Conservation (phyloP, 495 filamentous ascomycete genomes). For the Penicillium paxilli region DNA sequence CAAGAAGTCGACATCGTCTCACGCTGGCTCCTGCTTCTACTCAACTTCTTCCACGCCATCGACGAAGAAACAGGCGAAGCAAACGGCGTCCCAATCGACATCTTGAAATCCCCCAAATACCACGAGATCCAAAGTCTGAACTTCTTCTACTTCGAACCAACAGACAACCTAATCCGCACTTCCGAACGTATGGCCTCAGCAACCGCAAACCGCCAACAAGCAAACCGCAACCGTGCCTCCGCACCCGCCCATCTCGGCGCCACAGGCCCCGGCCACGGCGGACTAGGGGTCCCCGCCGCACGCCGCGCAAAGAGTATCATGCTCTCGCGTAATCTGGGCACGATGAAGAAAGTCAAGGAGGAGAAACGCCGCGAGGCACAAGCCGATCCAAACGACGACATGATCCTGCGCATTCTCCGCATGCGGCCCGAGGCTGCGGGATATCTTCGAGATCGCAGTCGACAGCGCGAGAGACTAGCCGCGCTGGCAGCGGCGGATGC, state of each 20-base stretch:
- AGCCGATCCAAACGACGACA: slow-evolving; percentile 96
- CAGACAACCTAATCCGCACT: slow-evolving; percentile 86
- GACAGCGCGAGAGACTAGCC: slow-evolving; percentile 91
- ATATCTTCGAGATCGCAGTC: slow-evolving; percentile 86
- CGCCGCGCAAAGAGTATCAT: slow-evolving; percentile 90
- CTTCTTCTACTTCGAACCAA: slow-evolving; percentile 97
- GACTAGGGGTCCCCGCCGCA: slow-evolving; percentile 69
- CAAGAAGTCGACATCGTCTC: slow-evolving; percentile 94
- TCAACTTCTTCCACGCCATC: slow-evolving; percentile 91
- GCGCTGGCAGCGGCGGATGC: slow-evolving; percentile 88
- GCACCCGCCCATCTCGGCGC: slow-evolving; percentile 64
- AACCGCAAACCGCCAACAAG: slow-evolving; percentile 75
- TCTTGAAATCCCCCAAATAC: slow-evolving; percentile 95
- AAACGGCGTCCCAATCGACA: slow-evolving; percentile 83
- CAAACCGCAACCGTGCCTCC: slow-evolving; percentile 65
- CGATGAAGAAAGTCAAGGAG: slow-evolving; percentile 93
- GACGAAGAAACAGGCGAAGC: slow-evolving; percentile 86
- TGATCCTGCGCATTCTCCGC: slow-evolving; percentile 92
- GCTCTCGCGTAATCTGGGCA: slow-evolving; percentile 91
- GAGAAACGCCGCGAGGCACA: slow-evolving; percentile 94
- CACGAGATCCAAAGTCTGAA: slow-evolving; percentile 93
- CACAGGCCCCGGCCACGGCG: slow-evolving; percentile 59
- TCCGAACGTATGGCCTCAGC: slow-evolving; percentile 94
- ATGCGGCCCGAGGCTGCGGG: slow-evolving; percentile 93
- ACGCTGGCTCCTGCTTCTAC: slow-evolving; percentile 88